A percentile compares a stretch with the other conserved stretches of the same genome.
These are phyloP conservation scores for Ogataea siamensis DNA, from an alignment of 805 yeast genomes.

Conservation along the genomic window DNA sequence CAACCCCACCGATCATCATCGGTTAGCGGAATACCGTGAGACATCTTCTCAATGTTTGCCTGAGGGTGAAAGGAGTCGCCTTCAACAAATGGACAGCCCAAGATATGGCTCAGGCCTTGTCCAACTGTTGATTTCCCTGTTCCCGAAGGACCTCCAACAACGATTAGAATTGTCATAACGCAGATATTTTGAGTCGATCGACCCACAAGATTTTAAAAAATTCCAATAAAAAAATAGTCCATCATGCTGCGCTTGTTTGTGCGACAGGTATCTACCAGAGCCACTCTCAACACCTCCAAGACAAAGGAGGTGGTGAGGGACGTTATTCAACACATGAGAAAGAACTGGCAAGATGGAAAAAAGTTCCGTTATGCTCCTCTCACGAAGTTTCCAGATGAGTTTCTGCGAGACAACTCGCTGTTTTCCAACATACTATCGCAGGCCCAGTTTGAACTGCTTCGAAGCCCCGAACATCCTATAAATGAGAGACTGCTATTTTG, in stretches of 20 bases:
- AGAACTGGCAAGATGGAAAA: not conserved
- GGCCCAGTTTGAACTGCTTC: constrained; percentile 11
- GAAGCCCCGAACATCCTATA: not conserved
- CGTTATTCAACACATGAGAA: not conserved
- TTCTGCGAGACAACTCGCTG: constrained; percentile 3
- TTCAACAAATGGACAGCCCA: constrained; percentile 64
- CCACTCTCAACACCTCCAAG: no score
- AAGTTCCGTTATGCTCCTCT: constrained; percentile 10
- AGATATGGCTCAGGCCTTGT: constrained; percentile 41
- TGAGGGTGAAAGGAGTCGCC: constrained; percentile 81
- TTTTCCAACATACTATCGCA: constrained; percentile 8
- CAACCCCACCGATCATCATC: constrained; percentile 95
- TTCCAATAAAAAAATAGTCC: not conserved
- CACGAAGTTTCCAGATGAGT: constrained; percentile 13
- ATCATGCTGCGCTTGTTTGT: constrained; percentile 3
- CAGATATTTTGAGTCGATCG: constrained; percentile 5
- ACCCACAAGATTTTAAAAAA: constrained; percentile 2
- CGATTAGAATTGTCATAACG: constrained; percentile 26
- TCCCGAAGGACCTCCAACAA: constrained; percentile 95
- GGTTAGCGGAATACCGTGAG: constrained; percentile 70
- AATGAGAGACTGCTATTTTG: constrained; percentile 2
- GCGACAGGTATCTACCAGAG: constrained; percentile 1
- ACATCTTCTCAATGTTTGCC: constrained; percentile 77
- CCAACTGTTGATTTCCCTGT: constrained; percentile 90
- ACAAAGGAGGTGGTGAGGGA: not conserved